Conservation (phyloP, 805 yeast genomes). For the Tetrapisispora nanseiensis region DNA sequence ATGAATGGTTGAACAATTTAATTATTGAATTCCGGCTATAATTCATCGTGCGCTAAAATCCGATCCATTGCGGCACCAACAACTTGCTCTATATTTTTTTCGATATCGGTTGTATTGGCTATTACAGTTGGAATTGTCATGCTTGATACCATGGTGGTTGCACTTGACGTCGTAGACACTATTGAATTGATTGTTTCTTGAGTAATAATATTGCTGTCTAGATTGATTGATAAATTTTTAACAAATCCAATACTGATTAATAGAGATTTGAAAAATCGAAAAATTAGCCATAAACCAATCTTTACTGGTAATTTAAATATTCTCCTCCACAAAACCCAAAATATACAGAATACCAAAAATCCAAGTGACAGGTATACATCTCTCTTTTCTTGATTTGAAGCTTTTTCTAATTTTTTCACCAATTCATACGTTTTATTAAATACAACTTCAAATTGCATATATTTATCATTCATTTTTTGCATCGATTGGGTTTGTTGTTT, state of each 20-base stretch:
- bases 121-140: no score
- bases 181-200: neutral
- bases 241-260: slow-evolving; percentile 22
- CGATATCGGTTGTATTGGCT: no score
- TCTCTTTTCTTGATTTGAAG: slow-evolving; percentile 28
- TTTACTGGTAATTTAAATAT: slow-evolving; percentile 27
- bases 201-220: neutral
- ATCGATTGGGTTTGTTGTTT: slow-evolving; percentile 25
- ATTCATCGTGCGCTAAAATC: slow-evolving; percentile 18
- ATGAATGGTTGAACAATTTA: neutral
- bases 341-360: slow-evolving; percentile 20
- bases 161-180: neutral
- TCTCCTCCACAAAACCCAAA: slow-evolving; percentile 31
- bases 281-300: slow-evolving; percentile 24
- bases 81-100: slow-evolving; percentile 9
- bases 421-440: slow-evolving; percentile 23
- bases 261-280: slow-evolving; percentile 31
- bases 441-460: slow-evolving; percentile 22
- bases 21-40: no score
- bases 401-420: slow-evolving; percentile 24
- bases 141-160: no score
- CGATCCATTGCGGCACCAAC: slow-evolving; percentile 22
- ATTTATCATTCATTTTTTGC: slow-evolving; percentile 24
- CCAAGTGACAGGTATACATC: slow-evolving; percentile 26
- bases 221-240: slow-evolving; percentile 1